These are phyloP conservation scores for Phytopythium sindhum DNA, from an alignment of 352 stramenopile genomes.

Conservation along the genomic window DNA sequence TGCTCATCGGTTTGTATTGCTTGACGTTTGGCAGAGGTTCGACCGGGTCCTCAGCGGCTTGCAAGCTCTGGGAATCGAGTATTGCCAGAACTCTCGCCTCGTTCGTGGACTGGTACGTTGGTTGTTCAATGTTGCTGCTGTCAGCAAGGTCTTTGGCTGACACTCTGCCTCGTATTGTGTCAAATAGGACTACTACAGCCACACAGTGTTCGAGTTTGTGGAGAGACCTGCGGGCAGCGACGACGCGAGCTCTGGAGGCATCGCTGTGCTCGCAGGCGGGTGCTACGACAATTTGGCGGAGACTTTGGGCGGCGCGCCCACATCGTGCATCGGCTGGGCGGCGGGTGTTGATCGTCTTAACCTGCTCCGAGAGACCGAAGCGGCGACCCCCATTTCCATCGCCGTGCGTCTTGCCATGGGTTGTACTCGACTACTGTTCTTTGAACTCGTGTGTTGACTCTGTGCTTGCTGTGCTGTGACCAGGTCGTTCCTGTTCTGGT, in stretches of 20 bases:
- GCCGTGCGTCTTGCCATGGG: constrained; percentile 27
- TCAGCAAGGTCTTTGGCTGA: background rate
- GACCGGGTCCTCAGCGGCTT: constrained; percentile 56
- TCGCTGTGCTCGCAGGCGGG: constrained; percentile 79
- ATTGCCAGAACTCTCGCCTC: constrained; percentile 61
- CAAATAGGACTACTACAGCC: constrained; percentile 84
- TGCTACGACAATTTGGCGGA: constrained; percentile 80
- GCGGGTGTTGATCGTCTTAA: constrained; percentile 79
- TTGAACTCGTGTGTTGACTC: background rate
- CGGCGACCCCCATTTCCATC: constrained; percentile 28
- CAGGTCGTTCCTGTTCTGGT: constrained; percentile 68
- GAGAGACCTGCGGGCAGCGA: constrained; percentile 26
- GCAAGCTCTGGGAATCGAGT: constrained; percentile 54
- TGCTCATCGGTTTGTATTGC: background rate
- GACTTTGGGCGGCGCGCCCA: constrained; percentile 52
- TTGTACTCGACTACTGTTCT: background rate
- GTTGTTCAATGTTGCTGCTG: background rate
- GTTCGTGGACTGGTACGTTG: constrained; percentile 72
- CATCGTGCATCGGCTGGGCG: constrained; percentile 80
- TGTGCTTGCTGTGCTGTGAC: background rate
- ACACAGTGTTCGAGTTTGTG: constrained; percentile 89
- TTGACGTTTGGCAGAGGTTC: constrained; percentile 46
- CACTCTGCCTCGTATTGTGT: background rate
- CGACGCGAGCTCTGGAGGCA: constrained; percentile 31
- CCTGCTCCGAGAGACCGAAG: constrained; percentile 42